These are phyloP conservation scores for Clarkia xantiana DNA, from an alignment of 345 rosid genomes.

Conservation along the genomic window DNA sequence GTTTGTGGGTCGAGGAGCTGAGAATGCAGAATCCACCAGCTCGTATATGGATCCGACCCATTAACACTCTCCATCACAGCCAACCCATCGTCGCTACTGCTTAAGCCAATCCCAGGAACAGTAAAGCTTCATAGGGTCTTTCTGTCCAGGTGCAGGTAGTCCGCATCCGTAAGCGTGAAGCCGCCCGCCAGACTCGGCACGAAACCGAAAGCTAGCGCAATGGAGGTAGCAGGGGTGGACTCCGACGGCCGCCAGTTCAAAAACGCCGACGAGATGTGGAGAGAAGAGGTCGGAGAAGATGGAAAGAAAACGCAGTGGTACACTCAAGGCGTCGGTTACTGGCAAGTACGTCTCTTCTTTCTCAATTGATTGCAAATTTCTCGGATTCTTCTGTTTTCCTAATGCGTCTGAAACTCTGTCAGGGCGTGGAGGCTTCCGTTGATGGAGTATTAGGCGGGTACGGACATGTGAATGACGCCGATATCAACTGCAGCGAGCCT, in stretches of 20 bases:
- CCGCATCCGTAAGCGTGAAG: background rate
- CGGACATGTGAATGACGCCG: slow-evolving; percentile 71
- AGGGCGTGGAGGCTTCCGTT: slow-evolving; percentile 92
- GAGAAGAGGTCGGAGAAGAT: slow-evolving; percentile 54
- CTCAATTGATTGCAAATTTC: background rate
- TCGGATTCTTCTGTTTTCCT: background rate
- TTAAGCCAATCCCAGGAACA: too few species aligned
- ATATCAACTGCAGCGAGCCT: slow-evolving; percentile 64
- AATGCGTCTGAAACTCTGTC: too few species aligned
- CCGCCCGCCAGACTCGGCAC: background rate
- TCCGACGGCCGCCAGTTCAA: slow-evolving; percentile 56
- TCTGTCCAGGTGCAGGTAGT: too few species aligned
- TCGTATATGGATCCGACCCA: too few species aligned
- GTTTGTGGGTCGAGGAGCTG: too few species aligned
- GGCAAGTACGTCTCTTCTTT: slow-evolving; percentile 49
- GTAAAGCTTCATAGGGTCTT: too few species aligned
- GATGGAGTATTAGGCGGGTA: slow-evolving; percentile 94
- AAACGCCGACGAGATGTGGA: slow-evolving; percentile 79
- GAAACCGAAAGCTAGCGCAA: slow-evolving; percentile 10
- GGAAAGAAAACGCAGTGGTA: slow-evolving; percentile 81
- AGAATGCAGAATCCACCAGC: too few species aligned
- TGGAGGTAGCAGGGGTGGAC: slow-evolving; percentile 62
- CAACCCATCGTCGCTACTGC: too few species aligned
- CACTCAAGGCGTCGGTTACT: slow-evolving; percentile 64
- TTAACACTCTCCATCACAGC: too few species aligned